These are phyloP conservation scores for Neonectria coccinea DNA, from an alignment of 2,329 filamentous ascomycete genomes.

Conservation along the genomic window DNA sequence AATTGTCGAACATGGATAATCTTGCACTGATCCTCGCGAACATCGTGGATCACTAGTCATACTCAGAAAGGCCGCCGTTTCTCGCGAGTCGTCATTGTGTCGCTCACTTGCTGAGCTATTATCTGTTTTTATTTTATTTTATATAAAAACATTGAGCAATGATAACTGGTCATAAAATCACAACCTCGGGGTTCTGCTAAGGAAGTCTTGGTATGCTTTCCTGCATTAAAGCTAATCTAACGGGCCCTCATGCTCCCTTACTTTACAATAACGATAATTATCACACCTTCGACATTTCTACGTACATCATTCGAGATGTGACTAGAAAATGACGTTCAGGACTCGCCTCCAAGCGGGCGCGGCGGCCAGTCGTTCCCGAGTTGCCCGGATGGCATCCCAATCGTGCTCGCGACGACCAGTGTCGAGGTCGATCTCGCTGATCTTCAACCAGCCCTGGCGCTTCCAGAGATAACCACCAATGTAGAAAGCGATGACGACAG, in stretches of 20 bases:
- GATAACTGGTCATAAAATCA: not conserved
- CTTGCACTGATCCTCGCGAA: no score
- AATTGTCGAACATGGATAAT: no score
- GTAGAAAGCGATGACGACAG: constrained; percentile 67
- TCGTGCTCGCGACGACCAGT: constrained; percentile 71
- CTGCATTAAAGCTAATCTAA: not conserved
- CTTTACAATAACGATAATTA: not conserved
- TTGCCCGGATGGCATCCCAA: constrained; percentile 67
- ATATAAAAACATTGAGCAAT: no score
- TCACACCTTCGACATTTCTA: not conserved
- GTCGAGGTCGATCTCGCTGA: constrained; percentile 74
- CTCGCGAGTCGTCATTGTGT: no score
- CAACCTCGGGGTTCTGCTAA: not conserved
- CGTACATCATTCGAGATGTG: not conserved
- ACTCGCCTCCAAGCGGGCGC: constrained; percentile 60
- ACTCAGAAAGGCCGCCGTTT: no score
- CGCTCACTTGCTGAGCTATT: no score
- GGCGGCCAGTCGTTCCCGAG: constrained; percentile 57
- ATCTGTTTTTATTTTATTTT: no score
- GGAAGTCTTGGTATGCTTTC: not conserved
- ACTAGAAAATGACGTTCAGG: constrained; percentile 46
- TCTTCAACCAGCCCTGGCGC: constrained; percentile 66
- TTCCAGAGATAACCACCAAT: constrained; percentile 72
- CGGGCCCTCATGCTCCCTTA: not conserved
- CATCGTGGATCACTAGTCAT: no score